phyloP scores from a whole-genome alignment of 108 stramenopile genomes.

The Seminavis robusta region DNA sequence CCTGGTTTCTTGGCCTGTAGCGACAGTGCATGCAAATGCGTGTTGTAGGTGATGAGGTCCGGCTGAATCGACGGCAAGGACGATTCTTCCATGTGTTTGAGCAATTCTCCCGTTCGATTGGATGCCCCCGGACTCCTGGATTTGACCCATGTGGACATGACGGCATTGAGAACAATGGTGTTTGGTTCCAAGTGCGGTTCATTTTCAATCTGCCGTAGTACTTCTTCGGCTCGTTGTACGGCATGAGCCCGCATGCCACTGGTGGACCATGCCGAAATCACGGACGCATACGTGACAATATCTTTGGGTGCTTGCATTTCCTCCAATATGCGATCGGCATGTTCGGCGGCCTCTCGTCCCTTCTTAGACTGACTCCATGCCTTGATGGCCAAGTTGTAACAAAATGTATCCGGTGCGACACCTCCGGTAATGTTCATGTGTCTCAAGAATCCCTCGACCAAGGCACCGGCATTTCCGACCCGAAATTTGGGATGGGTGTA shows the following conservation, averaged over 20 bases:
- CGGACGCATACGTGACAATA: constrained; percentile 35
- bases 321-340: constrained; percentile 39
- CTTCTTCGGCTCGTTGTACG: constrained; percentile 34
- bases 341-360: constrained; percentile 37
- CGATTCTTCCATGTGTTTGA: constrained; percentile 18
- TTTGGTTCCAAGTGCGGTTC: constrained; percentile 27
- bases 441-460: constrained; percentile 29
- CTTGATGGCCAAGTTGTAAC: constrained; percentile 46
- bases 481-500: constrained; percentile 24
- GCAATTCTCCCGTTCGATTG: constrained; percentile 29
- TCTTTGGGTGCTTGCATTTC: constrained; percentile 34
- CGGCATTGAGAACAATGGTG: constrained; percentile 27
- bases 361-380: constrained; percentile 25
- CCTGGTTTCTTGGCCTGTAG: constrained; percentile 17
- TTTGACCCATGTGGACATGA: constrained; percentile 49
- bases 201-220: constrained; percentile 29
- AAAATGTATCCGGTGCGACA: constrained; percentile 33
- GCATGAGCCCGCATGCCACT: constrained; percentile 39
- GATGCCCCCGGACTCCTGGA: constrained; percentile 19
- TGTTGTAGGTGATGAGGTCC: constrained; percentile 45
- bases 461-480: constrained; percentile 15
- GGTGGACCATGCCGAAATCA: constrained; percentile 40
- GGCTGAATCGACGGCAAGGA: constrained; percentile 9
- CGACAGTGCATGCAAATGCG: constrained; percentile 34
- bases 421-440: constrained; percentile 29